phyloP scores from a whole-genome alignment of 352 stramenopile species.

The Globisporangium radiosum region DNA sequence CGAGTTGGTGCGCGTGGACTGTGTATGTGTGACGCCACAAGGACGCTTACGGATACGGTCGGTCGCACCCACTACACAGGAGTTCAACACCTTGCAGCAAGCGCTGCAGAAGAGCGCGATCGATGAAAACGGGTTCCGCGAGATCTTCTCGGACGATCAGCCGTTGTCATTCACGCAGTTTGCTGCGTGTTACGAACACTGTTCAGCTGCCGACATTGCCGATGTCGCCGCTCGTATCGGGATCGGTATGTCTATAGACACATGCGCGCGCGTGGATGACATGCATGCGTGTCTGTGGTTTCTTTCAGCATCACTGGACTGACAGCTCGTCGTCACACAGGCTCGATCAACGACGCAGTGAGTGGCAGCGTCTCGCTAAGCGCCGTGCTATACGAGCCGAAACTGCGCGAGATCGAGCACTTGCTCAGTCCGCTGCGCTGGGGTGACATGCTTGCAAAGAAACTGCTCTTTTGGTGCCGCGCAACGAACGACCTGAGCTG shows the following conservation, averaged over 20 bases:
- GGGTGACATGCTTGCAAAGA: constrained; percentile 25
- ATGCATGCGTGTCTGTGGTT: neutral
- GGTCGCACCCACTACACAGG: constrained; percentile 5
- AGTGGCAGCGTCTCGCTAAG: constrained; percentile 24
- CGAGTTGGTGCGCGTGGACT: too few relatives aligned
- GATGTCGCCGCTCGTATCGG: constrained; percentile 27
- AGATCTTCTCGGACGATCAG: constrained; percentile 26
- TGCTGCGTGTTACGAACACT: constrained; percentile 29
- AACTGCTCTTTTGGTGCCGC: constrained; percentile 23
- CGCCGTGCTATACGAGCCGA: constrained; percentile 22
- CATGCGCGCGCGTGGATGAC: neutral
- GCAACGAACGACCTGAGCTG: constrained; percentile 32
- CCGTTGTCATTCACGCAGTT: constrained; percentile 31
- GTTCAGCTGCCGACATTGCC: constrained; percentile 25
- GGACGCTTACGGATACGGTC: too few relatives aligned
- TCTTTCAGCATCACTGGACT: neutral
- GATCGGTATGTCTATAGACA: constrained; percentile 24
- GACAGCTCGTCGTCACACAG: constrained; percentile 6
- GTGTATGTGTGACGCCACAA: too few relatives aligned
- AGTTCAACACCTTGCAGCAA: constrained; percentile 65
- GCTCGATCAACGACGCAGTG: constrained; percentile 28
- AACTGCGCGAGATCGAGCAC: constrained; percentile 15
- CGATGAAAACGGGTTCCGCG: constrained; percentile 22
- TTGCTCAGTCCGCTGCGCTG: constrained; percentile 31
- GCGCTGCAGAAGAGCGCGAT: constrained; percentile 33